phyloP scores from a whole-genome alignment of 2,329 filamentous ascomycete genomes.

The Gremmenia infestans region DNA sequence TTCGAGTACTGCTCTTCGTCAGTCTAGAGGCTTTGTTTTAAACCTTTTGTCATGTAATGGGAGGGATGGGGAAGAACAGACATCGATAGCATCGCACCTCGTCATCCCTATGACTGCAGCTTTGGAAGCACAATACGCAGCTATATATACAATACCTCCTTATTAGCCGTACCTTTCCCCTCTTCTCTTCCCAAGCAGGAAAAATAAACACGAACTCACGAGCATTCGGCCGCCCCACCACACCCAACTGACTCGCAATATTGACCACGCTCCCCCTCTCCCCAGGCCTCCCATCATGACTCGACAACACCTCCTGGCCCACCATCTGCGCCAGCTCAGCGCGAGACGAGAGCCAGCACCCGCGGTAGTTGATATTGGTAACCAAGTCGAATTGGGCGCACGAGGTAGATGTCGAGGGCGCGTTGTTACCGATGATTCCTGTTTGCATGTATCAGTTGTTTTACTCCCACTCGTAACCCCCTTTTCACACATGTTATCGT shows the following conservation, averaged over 20 bases:
- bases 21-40: background rate
- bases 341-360: constrained; percentile 40
- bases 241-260: constrained; percentile 39
- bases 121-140: constrained; percentile 42
- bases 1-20: constrained; percentile 36
- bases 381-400: constrained; percentile 39
- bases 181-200: background rate
- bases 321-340: constrained; percentile 41
- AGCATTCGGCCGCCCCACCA: constrained; percentile 38
- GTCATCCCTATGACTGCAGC: constrained; percentile 43
- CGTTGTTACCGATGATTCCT: constrained; percentile 23
- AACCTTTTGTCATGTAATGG: background rate
- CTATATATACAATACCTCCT: constrained; percentile 26
- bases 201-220: constrained; percentile 29
- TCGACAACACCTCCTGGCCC: constrained; percentile 37
- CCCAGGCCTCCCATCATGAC: constrained; percentile 39
- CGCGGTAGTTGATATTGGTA: constrained; percentile 40
- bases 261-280: constrained; percentile 42
- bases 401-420: constrained; percentile 27
- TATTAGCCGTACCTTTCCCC: too few species aligned
- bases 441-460: background rate
- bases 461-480: too few species aligned
- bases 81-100: constrained; percentile 43
- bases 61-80: constrained; percentile 19
- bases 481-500: too few species aligned